A percentile compares a stretch with the other conserved stretches of the same genome.
Conservation (phyloP, 2,329 filamentous ascomycete genomes). For the Cladosporium sphaerospermum region DNA sequence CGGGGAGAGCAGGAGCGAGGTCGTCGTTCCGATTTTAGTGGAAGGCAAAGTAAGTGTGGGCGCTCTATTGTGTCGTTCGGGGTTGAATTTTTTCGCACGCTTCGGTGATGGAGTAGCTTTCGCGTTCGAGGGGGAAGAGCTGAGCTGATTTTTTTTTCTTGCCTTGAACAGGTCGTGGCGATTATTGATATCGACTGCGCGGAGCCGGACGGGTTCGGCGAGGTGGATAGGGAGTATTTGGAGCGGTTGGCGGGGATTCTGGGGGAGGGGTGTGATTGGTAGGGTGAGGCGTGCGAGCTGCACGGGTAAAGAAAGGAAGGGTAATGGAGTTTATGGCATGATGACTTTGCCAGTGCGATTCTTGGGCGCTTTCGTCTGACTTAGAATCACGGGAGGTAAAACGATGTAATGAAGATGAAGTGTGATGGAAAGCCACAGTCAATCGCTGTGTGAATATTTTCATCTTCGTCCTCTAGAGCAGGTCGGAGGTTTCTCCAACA, state of each 20-base stretch:
- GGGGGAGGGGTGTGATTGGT: slow-evolving; percentile 60
- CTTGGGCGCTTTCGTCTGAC: no score
- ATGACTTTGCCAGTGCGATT: no score
- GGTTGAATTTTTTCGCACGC: background rate
- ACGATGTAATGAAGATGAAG: no score
- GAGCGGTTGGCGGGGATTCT: slow-evolving; percentile 61
- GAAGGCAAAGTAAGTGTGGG: slow-evolving; percentile 38
- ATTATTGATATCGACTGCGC: slow-evolving; percentile 79
- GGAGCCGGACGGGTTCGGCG: slow-evolving; percentile 59
- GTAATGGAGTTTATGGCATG: no score
- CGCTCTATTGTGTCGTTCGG: background rate
- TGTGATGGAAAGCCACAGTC: no score
- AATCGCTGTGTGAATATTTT: no score
- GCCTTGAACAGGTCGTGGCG: slow-evolving; percentile 49
- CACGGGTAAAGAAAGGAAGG: no score
- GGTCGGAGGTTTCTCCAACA: no score
- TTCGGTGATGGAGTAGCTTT: background rate
- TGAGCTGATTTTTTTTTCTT: background rate
- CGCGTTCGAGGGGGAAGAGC: no score
- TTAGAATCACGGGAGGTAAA: no score
- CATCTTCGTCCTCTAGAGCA: no score
- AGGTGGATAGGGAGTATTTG: slow-evolving; percentile 58
- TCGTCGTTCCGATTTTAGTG: slow-evolving; percentile 67
- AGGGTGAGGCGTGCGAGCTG: background rate
- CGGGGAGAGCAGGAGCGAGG: slow-evolving; percentile 67